Base-by-base conservation (phyloP, 1,284 basidiomycete genomes). In the Ustilago shanxiensis region DNA sequence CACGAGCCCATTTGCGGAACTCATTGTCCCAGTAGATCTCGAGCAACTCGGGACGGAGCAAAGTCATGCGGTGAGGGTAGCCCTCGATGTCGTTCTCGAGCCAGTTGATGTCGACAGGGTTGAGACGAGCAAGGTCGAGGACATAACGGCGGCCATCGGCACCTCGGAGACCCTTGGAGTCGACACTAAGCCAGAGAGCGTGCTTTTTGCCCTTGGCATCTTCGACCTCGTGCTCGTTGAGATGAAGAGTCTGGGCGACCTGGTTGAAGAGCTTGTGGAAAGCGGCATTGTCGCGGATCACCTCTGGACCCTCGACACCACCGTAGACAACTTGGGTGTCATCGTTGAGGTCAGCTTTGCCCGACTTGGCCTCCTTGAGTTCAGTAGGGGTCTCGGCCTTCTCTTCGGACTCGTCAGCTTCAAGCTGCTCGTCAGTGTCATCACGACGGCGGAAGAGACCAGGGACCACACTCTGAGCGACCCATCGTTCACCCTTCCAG, bases 341-440 rank as follows among this genome's bases (percentile, higher is more conserved):
- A 33, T 86, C 71, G 54, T 83, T 79, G 51, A 83, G 79, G 72
- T 83, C 79, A 37, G 79, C 77, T 67, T 83, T 82, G 57, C 88
- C 83, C 56, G 92, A 91, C 87, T 92, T 91, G 64, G 92, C 92
- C 75, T 93, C 91, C 88, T 91, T 91, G 92, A 92, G 81, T 91
- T 89, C 88, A 92, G 92, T 20, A 14, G 73, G 74, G 65, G 73
- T 77, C 37, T 72, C 70, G 55, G 50, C 56, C 33, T 58, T 35
- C 5, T 58, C 64, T 54, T 72, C 62, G 18, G 77, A 67, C 33
- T 79, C 76, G 44, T 68, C 78, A 10, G 66, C 77, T 28, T 79
- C 79, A 20, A 56, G 57, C 47, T 50, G 50, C 7, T 60, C 72
- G 9, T 80, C 81, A 13, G 68, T 61, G 20, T 83, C 82, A 67